A percentile compares a stretch with the other conserved stretches of the same genome.
These are phyloP conservation scores for Rhododendron simsii DNA, from an alignment of 148 eudicot species.

Conservation along the genomic window DNA sequence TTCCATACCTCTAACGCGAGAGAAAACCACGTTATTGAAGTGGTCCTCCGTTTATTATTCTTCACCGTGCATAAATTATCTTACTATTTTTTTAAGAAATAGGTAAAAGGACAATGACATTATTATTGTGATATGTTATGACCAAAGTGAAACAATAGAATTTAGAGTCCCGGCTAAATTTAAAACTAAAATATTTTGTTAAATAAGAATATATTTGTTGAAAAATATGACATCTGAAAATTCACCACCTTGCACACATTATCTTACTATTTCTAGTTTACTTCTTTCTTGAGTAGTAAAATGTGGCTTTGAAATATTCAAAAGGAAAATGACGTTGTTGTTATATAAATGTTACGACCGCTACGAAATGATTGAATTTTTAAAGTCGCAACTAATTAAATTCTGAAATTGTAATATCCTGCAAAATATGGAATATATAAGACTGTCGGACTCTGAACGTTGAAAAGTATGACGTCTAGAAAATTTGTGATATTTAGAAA, in stretches of 20 bases:
- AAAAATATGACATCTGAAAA: too few species aligned
- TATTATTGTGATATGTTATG: too few species aligned
- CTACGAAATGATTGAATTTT: not conserved
- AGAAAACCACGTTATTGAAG: too few species aligned
- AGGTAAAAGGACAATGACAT: too few species aligned
- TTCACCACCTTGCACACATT: not conserved
- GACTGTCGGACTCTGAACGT: not conserved
- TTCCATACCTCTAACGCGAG: too few species aligned
- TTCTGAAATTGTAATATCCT: not conserved
- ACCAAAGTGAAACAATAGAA: too few species aligned
- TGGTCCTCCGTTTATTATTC: too few species aligned
- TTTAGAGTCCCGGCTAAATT: too few species aligned
- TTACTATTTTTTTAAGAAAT: too few species aligned
- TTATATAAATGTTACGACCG: not conserved
- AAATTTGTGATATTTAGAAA: not conserved
- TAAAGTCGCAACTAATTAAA: not conserved
- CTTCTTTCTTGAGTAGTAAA: too few species aligned
- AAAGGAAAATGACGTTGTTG: not conserved
- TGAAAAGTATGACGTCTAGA: not conserved
- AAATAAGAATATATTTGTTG: too few species aligned
- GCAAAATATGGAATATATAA: not conserved
- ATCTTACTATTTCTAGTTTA: not conserved
- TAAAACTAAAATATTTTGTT: not conserved
- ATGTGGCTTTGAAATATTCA: not conserved
- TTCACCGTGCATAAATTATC: too few species aligned